Evolutionary conservation across 345 rosid genomes (phyloP), one percentile per base, ranked within the genome.

Genomic region (Xanthoceras sorbifolium): DNA sequence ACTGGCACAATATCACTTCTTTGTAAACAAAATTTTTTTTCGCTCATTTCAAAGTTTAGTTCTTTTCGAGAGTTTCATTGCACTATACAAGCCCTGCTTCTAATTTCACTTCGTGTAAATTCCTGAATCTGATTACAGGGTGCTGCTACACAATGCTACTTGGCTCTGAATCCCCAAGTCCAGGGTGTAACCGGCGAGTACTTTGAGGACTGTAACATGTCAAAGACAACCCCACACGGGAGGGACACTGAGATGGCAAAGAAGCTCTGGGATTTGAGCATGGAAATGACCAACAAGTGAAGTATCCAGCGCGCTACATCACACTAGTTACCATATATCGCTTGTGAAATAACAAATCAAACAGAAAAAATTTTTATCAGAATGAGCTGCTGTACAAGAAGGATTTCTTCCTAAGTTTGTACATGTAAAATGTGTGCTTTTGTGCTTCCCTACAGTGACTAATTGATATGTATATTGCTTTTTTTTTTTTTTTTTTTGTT

Each of bases 131-230:
- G 46, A 42, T 75, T 25, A 50, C 29, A 89, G 88, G 90, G 89
- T 31, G 90, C 92, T 42, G 90, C 90, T 57, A 89, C 90, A 22
- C 78, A 86, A 17, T 87, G 92, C 81, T 87, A 86, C 36, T 78
- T 81, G 72, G 92, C 92, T 25, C 74, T 89, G 82, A 83, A 89
- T 79, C 90, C 92, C n/a, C 80, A 86, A 64, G 87, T 86, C 1
- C 83, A 69, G 61, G 87, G 90, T 18, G 64, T 77, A 20, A 80
- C 79, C 1, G 87, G 90, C 29, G 79, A 89, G 77, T 87, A 89
- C 34, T 87, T 89, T 74, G 42, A 25, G 18, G 89, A 85, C 86
- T 67, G 85, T 46, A 84, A 83, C 69, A 44, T 86, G 42, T 38
- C 82, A 1, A 65, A 83, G 77, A 67, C 87, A 48, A 81, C 26